These are phyloP conservation scores for Populus deltoides DNA, from an alignment of 345 rosid genomes.

Conservation along the genomic window DNA sequence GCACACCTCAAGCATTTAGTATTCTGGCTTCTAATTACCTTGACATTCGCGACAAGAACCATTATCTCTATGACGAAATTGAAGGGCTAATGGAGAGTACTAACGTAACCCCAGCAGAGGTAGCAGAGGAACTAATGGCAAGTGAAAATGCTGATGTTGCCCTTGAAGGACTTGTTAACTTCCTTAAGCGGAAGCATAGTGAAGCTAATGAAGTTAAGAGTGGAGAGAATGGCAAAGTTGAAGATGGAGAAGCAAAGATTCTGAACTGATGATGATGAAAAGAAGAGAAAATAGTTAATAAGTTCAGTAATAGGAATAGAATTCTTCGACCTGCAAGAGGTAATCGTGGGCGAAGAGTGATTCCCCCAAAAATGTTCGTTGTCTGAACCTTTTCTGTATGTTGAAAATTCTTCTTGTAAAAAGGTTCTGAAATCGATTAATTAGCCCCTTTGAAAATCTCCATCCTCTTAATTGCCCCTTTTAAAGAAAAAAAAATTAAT, in stretches of 20 bases:
- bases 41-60: neutral
- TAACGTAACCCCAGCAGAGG: conserved; percentile 27
- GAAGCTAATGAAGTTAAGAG: conserved; percentile 11
- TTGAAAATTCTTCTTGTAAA: too few species aligned
- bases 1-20: conserved; percentile 22
- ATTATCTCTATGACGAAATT: conserved; percentile 12
- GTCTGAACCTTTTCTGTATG: too few species aligned
- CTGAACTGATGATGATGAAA: neutral
- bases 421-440: too few species aligned
- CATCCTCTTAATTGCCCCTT: too few species aligned
- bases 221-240: neutral
- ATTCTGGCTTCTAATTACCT: conserved; percentile 26
- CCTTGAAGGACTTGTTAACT: conserved; percentile 41
- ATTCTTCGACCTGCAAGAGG: too few species aligned
- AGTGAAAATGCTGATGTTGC: conserved; percentile 49
- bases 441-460: too few species aligned
- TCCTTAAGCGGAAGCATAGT: conserved; percentile 38
- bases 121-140: conserved; percentile 60
- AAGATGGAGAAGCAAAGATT: neutral
- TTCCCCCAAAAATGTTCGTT: too few species aligned
- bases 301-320: too few species aligned
- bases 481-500: too few species aligned
- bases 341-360: too few species aligned
- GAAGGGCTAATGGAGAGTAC: neutral
- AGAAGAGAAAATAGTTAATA: too few species aligned